Percentiles rank a stretch among this genome's conserved stretches.
Conservation (phyloP, 306 rosid species). For the Gynostemma pentaphyllum region DNA sequence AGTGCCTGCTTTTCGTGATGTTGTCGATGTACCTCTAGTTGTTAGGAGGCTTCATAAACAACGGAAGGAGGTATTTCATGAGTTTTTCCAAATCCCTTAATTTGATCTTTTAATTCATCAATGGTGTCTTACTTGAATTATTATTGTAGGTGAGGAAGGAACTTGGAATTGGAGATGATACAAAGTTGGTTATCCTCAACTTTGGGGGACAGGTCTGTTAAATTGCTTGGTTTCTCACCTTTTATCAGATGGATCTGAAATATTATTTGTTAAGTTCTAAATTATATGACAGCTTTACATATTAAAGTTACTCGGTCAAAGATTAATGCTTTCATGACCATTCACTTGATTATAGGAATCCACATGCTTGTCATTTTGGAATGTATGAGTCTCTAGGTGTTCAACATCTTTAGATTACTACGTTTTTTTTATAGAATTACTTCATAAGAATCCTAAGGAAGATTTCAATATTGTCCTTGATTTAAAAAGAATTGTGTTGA, state of each 20-base stretch:
- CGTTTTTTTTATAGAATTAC: no score
- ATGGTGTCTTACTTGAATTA: constrained; percentile 1
- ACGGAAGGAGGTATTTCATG: constrained; percentile 62
- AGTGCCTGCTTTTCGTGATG: constrained; percentile 99
- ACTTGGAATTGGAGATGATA: constrained; percentile 50
- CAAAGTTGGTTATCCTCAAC: constrained; percentile 80
- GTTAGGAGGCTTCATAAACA: constrained; percentile 89
- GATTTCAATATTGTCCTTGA: no score
- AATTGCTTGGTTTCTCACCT: not conserved
- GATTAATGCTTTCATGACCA: not conserved
- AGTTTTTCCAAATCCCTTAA: constrained; percentile 3
- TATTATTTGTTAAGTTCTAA: not conserved
- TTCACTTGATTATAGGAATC: no score
- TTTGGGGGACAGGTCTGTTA: constrained; percentile 89
- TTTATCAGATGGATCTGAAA: not conserved
- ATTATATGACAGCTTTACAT: not conserved
- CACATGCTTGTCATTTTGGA: no score
- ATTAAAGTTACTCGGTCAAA: not conserved
- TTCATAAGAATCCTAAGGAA: no score
- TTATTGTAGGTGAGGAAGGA: constrained; percentile 76
- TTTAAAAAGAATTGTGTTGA: no score
- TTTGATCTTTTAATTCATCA: constrained; percentile 11
- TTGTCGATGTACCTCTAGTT: constrained; percentile 85
- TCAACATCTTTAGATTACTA: no score
- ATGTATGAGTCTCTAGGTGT: no score